Conservation (phyloP, 768 basidiomycete genomes). For the Pseudohyphozyma bogoriensis region DNA sequence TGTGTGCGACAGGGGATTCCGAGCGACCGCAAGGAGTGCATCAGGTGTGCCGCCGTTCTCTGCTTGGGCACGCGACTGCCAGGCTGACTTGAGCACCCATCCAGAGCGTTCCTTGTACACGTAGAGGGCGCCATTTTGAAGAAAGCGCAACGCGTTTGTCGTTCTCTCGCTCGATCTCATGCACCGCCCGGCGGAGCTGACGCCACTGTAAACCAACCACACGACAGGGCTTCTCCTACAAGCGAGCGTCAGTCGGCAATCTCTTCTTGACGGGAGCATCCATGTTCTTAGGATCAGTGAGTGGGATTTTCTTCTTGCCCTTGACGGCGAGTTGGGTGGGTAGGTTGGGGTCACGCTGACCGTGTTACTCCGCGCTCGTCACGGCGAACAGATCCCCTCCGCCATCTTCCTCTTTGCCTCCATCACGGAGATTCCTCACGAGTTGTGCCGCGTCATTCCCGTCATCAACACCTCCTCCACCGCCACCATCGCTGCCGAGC, state of each 20-base stretch:
- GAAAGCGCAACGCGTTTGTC: conserved; percentile 25
- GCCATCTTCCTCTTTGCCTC: conserved; percentile 86
- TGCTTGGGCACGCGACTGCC: no score
- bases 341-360: not conserved
- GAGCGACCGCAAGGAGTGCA: conserved; percentile 22
- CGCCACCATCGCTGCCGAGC: conserved; percentile 73
- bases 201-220: no score
- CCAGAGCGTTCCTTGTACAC: conserved; percentile 75
- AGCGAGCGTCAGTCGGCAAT: conserved; percentile 51
- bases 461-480: conserved; percentile 89
- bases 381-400: conserved; percentile 50
- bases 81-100: no score
- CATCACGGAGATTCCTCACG: conserved; percentile 58
- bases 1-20: conserved; percentile 58
- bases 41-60: not conserved
- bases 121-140: conserved; percentile 67
- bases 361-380: not conserved
- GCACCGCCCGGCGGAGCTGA: not conserved
- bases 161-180: no score
- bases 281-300: conserved; percentile 67
- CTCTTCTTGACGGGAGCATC: conserved; percentile 83
- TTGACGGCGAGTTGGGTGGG: no score
- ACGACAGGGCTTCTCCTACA: conserved; percentile 87
- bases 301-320: not conserved
- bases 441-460: conserved; percentile 69